Percentiles rank a stretch among this genome's conserved stretches.
phyloP scores from a whole-genome alignment of 768 basidiomycete genomes.

The Sporobolomyces roseus region DNA sequence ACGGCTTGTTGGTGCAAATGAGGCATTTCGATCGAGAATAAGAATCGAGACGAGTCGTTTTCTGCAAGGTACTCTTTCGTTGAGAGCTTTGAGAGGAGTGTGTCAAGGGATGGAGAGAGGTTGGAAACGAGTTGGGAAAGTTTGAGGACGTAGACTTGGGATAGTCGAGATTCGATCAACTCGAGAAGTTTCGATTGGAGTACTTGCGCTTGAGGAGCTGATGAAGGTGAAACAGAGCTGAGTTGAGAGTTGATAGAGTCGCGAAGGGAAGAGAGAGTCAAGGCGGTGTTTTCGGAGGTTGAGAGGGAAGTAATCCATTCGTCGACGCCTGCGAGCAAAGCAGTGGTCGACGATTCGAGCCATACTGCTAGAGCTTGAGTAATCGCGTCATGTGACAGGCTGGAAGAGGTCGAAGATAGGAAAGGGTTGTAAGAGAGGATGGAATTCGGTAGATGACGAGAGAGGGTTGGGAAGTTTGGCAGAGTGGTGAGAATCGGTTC shows the following conservation, averaged over 20 bases:
- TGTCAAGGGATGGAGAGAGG: constrained; percentile 12
- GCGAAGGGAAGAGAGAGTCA: constrained; percentile 12
- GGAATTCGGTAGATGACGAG: constrained; percentile 37
- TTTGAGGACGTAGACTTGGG: constrained; percentile 25
- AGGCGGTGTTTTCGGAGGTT: neutral
- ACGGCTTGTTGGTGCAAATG: constrained; percentile 28
- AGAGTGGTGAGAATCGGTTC: constrained; percentile 36
- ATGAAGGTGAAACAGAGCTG: neutral
- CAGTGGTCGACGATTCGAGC: constrained; percentile 13
- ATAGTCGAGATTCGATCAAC: constrained; percentile 24
- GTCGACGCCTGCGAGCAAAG: constrained; percentile 20
- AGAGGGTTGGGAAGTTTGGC: constrained; percentile 40
- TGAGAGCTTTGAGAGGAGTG: constrained; percentile 17
- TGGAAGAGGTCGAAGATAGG: constrained; percentile 12
- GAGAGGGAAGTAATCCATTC: constrained; percentile 24
- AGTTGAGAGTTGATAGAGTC: neutral
- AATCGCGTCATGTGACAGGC: neutral
- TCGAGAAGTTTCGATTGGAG: neutral
- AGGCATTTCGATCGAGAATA: constrained; percentile 35
- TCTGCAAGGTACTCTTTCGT: constrained; percentile 5
- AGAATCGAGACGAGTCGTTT: constrained; percentile 17
- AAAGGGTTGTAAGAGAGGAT: constrained; percentile 39
- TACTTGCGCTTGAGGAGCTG: no score
- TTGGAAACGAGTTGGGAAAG: constrained; percentile 15
- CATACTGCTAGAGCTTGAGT: constrained; percentile 9